These are phyloP conservation scores for Xylaria sp. DNA, from an alignment of 2,329 filamentous ascomycete genomes.

Conservation along the genomic window DNA sequence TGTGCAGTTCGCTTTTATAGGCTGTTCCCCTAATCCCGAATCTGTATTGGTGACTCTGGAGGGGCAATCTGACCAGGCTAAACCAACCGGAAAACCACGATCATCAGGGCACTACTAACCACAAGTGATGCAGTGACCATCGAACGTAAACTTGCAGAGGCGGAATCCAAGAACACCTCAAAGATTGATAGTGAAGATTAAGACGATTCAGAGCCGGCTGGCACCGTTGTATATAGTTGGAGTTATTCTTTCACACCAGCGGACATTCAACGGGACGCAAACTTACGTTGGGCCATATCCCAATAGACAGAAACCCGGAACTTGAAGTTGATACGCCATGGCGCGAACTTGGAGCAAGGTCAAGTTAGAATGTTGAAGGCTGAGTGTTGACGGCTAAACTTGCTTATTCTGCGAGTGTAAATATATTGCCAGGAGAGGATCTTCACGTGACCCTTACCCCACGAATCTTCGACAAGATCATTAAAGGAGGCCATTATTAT, in stretches of 20 bases:
- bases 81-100: neutral
- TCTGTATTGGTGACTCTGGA: neutral
- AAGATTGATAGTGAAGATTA: too few relatives aligned
- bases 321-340: neutral
- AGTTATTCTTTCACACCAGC: too few relatives aligned
- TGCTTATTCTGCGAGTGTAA: slow-evolving; percentile 7
- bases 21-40: neutral
- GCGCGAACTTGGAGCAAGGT: neutral
- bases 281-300: neutral
- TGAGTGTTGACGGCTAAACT: neutral
- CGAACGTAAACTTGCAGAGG: slow-evolving; percentile 8
- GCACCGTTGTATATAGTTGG: neutral
- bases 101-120: neutral
- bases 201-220: neutral
- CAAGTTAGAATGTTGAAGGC: too few relatives aligned
- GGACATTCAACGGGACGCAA: too few relatives aligned
- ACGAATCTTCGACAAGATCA: too few relatives aligned
- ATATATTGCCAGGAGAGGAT: slow-evolving; percentile 17
- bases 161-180: slow-evolving; percentile 35
- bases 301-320: neutral
- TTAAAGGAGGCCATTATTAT: too few relatives aligned
- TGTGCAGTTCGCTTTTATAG: too few relatives aligned
- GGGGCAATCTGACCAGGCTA: neutral
- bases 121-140: slow-evolving; percentile 1
- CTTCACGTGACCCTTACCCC: too few relatives aligned